Evolutionary conservation across 345 rosid species (phyloP).

Genomic region (Brassica cretica): DNA sequence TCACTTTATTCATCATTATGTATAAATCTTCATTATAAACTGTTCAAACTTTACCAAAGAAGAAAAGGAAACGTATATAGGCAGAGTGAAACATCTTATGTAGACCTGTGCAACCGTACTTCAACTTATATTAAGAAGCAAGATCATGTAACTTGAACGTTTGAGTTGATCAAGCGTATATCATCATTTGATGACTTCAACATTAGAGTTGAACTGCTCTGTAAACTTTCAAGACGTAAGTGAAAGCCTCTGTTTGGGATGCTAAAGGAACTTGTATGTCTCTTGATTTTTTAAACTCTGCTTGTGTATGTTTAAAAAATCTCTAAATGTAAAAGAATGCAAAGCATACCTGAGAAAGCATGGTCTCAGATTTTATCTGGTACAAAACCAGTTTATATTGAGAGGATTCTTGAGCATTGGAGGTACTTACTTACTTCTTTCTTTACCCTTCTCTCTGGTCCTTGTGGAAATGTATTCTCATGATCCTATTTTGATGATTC

Average conservation of each 20-base stretch:
- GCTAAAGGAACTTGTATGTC: neutral
- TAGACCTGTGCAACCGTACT: no score
- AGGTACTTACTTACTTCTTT: slow-evolving; percentile 34
- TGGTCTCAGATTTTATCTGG: slow-evolving; percentile 59
- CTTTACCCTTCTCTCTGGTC: neutral
- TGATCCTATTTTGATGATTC: neutral
- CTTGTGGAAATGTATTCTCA: neutral
- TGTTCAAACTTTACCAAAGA: no score
- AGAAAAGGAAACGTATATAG: no score
- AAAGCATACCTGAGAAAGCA: slow-evolving; percentile 55
- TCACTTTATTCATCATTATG: no score
- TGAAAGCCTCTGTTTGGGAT: neutral
- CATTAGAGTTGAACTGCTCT: no score
- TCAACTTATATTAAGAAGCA: no score
- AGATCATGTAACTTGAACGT: no score
- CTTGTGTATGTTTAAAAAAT: slow-evolving; percentile 38
- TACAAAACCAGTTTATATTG: slow-evolving; percentile 44
- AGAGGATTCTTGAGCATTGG: slow-evolving; percentile 58
- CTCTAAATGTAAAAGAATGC: slow-evolving; percentile 46
- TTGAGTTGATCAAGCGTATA: no score
- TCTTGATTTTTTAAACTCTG: slow-evolving; percentile 12
- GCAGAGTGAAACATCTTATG: no score
- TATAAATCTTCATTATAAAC: no score
- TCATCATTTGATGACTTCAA: no score
- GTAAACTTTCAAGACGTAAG: no score